Percentiles rank a stretch among this genome's conserved stretches.
phyloP scores from a whole-genome alignment of 2,329 filamentous ascomycete genomes.

The Grosmannia clavigera region DNA sequence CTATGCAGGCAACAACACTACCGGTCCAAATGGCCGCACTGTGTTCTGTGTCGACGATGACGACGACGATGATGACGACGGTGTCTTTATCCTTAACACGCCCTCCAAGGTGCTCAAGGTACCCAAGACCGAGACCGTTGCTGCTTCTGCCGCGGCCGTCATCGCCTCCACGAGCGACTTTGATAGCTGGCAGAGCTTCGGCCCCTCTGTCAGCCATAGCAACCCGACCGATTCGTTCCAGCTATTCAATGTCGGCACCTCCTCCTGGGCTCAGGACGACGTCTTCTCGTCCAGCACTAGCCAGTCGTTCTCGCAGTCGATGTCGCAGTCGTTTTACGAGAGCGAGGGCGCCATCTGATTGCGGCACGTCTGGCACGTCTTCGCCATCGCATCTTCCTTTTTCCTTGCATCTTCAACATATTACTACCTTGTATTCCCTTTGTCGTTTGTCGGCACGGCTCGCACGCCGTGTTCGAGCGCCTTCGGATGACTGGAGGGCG shows the following conservation, averaged over 20 bases:
- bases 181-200: not conserved
- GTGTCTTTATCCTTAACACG: slow-evolving; percentile 22
- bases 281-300: not conserved
- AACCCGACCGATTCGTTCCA: not conserved
- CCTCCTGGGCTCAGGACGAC: slow-evolving; percentile 6
- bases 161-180: not conserved
- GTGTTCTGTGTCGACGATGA: slow-evolving; percentile 10
- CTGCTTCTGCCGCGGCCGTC: not conserved
- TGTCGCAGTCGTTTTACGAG: slow-evolving; percentile 6
- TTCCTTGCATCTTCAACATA: not conserved
- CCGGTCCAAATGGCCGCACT: slow-evolving; percentile 11
- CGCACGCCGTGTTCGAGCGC: not conserved
- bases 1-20: not conserved
- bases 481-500: not conserved
- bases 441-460: not conserved
- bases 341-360: slow-evolving; percentile 6
- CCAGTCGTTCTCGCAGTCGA: not conserved
- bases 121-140: not conserved
- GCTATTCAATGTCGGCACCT: not conserved
- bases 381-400: not conserved
- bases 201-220: not conserved
- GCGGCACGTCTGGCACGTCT: not conserved
- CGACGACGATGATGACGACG: slow-evolving; percentile 16
- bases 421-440: not conserved
- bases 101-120: slow-evolving; percentile 21